Conservation (phyloP, 768 basidiomycete species). For the Neoboletus magnificus region DNA sequence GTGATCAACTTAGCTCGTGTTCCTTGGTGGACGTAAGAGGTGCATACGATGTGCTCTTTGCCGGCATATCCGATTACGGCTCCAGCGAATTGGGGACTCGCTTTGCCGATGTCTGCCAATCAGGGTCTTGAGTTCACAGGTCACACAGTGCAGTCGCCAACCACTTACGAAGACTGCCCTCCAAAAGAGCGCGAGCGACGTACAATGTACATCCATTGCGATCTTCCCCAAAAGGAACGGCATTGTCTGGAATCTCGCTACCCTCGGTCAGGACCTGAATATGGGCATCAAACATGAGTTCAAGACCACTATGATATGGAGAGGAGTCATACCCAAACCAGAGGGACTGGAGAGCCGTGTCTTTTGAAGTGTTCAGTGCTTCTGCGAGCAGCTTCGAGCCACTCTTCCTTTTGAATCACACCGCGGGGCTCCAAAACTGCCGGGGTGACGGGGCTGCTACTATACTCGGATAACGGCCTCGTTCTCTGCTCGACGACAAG, state of each 20-base stretch:
- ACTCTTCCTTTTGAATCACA: constrained; percentile 26
- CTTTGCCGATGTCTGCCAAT: constrained; percentile 35
- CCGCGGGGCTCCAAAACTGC: constrained; percentile 6
- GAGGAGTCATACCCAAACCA: constrained; percentile 28
- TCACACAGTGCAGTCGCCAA: neutral
- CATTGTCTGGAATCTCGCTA: constrained; percentile 30
- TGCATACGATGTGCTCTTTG: constrained; percentile 32
- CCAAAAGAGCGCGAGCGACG: constrained; percentile 32
- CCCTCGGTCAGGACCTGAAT: constrained; percentile 29
- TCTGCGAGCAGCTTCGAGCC: constrained; percentile 28
- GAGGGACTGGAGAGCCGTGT: constrained; percentile 28
- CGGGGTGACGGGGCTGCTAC: constrained; percentile 20
- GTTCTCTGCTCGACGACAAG: constrained; percentile 6
- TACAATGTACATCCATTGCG: constrained; percentile 27
- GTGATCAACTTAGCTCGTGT: neutral
- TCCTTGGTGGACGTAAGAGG: neutral
- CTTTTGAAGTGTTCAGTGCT: constrained; percentile 29
- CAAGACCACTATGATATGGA: neutral
- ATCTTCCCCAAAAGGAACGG: constrained; percentile 33
- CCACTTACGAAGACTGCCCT: constrained; percentile 30
- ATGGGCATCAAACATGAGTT: neutral
- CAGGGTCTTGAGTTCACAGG: neutral
- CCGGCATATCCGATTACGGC: constrained; percentile 34
- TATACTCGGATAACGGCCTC: constrained; percentile 19
- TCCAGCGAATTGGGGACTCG: constrained; percentile 30